Base-by-base conservation (phyloP, 768 basidiomycete species). In the Trametes cubensis region DNA sequence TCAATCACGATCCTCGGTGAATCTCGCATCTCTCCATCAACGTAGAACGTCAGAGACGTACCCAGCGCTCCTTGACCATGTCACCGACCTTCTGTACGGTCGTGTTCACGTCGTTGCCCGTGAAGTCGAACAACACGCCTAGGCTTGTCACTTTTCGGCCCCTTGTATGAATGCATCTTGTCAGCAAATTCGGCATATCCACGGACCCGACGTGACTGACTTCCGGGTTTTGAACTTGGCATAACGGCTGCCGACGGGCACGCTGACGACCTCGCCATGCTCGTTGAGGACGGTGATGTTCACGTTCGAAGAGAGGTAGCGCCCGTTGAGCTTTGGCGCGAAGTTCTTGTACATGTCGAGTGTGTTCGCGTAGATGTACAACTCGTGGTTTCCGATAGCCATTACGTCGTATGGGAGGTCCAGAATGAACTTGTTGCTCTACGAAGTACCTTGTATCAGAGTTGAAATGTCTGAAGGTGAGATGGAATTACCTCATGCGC, bases 341-440 rank as follows among this genome's bases (percentile, higher is more conserved):
- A 93, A 89, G 70, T 88, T 88, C 55, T 79, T 74, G 71, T 88
- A 78, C 88, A 90, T 87, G 71, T 90, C 89, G 26, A 85, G 79
- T 5, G 88, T 77, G 69, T 86, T 80, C 10, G 77, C 79, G 70
- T 89, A 90, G 59, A 81, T 78, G 71, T 92, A 92, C n/a, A 94
- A 73, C 75, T 95, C 94, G 66, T 95, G 94, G 71, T 95, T 95
- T 70, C 94, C 94, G 53, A 94, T 92, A 2, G 91, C 76, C 70
- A 94, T 82, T 2, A 93, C 69, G 69, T 96, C 94, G 69, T 93
- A 95, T 0, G 89, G 88, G 20, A 95, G 78, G 58, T 83, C 75
- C 21, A 82, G 75, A 64, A 95, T 78, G 72, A 94, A 87, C 69
- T 88, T 76, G 73, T 92, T 92, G n/a, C 89, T 76, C 88, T 90